Evolutionary conservation across 371 early-diverging fungal species (phyloP), one percentile per base, ranked within the genome.

Genomic region (Haplosporangium sp.): DNA sequence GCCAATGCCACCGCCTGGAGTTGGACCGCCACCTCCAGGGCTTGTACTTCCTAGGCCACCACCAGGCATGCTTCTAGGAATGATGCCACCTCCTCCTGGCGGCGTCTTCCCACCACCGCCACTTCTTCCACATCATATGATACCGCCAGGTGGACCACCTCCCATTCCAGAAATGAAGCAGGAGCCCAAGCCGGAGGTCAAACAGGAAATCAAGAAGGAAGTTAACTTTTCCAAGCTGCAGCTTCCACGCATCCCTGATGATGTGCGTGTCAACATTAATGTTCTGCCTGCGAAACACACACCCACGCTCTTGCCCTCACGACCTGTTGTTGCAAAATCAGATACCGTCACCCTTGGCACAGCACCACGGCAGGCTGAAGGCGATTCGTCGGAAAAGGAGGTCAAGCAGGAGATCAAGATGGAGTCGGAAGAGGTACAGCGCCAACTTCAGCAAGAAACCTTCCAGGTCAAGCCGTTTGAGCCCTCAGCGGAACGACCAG

Each of bases 1-100:
- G 10, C 80, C 80, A 42, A 64, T 73, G 29, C 80, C 80, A 2
- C 80, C 80, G 8, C 80, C 80, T 54, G 80, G 80, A 38, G 80
- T 69, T 13, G 73, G 73, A 10, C 73, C 69, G 36, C 80, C 80
- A 6, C 80, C 80, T 45, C 80, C 80, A n/a, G 73, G 73, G 36
- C 41, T 73, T 6, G 18, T 73, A 57, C 72, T 62, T 23, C 64
- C 59, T 2, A 48, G 59, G 13, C 69, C 63, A 16, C 69, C 67
- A n/a, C 75, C 66, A n/a, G 63, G 67, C 20, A 38, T 69, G 43
- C 64, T 64, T 11, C 73, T 73, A 50, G 80, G 73, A 54, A 68
- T 73, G 73, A 47, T 62, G 45, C 71, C 64, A 18, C 60, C 69
- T 5, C 64, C 38, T 55, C 63, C 62, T 20, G 54, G 63, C n/a